Evolutionary conservation across 106 monocot genomes (phyloP), one percentile per base, ranked within the genome.

Genomic region (Dendrobium catenatum): DNA sequence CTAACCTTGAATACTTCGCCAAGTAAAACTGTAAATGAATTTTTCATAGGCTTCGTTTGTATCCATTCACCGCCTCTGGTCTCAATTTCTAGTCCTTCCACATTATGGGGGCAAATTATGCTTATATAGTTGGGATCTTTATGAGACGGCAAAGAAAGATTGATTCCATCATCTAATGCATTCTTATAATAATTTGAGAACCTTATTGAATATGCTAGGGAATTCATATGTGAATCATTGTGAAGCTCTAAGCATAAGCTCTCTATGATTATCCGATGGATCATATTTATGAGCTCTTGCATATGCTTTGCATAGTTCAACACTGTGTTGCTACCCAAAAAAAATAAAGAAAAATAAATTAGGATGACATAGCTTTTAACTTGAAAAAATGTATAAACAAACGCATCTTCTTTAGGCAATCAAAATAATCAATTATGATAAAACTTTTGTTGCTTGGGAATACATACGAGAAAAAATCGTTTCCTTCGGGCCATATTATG

Each of bases 1-100:
- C 20, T 58, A 18, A 80, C 80, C 70, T 29, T 4, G 29, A 80
- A 72, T 22, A 68, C 18, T 19, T 68, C 80, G 1, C 80, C 80
- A 4, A 70, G 5, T 16, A 80, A 47, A 22, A 80, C 72, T 0
- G 20, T 70, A 27, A 80, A 80, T 18, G 19, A 18, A 58, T 58
- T 58, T 4, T 68, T 49, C 68, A 27, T 27, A 16, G 80, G 80
- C 26, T 11, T 18, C 10, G 48, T 24, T 19, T 2, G 18, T 43
- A 68, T 26, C 70, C 80, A 47, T 9, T 72, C 46, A 24, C 80
- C 80, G 26, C 27, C 46, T 16, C 9, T 29, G 29, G 72, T 29
- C 8, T 48, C 68, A 1, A 80, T 9, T 33, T 72, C 49, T 0
- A 80, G 26, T 1, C 80, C 80, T 9, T 19, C 11, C 8, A 48